These are phyloP conservation scores for Lodderomyces pseudojiufengensis DNA, from an alignment of 1,139 yeast species.

Conservation along the genomic window DNA sequence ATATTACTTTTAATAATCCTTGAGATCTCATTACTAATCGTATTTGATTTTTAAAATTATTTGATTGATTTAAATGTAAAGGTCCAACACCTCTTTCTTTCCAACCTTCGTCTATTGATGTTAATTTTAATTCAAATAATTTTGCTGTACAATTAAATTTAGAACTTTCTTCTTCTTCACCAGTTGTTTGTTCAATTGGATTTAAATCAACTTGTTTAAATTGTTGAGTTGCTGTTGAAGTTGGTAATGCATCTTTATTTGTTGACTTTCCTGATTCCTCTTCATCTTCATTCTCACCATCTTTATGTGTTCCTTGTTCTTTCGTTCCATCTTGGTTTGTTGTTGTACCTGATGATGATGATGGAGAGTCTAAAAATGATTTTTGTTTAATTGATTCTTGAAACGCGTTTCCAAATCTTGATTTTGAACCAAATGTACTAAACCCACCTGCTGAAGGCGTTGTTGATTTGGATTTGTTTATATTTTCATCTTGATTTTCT, in stretches of 20 bases:
- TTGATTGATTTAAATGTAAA: slow-evolving; percentile 69
- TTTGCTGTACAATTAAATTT: slow-evolving; percentile 72
- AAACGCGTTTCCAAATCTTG: slow-evolving; percentile 59
- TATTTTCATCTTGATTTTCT: background rate
- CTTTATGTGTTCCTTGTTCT: slow-evolving; percentile 1
- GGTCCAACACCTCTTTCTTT: slow-evolving; percentile 92
- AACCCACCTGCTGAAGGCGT: slow-evolving; percentile 12
- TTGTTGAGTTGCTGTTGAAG: slow-evolving; percentile 23
- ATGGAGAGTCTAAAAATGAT: slow-evolving; percentile 47
- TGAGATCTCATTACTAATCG: slow-evolving; percentile 89
- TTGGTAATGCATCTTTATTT: slow-evolving; percentile 8
- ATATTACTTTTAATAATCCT: slow-evolving; percentile 76
- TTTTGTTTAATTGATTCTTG: slow-evolving; percentile 46
- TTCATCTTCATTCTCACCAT: slow-evolving; percentile 1
- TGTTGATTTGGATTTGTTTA: slow-evolving; percentile 1
- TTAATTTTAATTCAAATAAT: slow-evolving; percentile 69
- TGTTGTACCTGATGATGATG: no score
- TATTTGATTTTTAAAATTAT: slow-evolving; percentile 26
- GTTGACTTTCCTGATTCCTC: slow-evolving; percentile 7
- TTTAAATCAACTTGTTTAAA: slow-evolving; percentile 50
- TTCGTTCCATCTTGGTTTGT: slow-evolving; percentile 12
- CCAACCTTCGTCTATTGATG: slow-evolving; percentile 76
- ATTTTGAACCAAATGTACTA: slow-evolving; percentile 52
- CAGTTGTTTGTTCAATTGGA: slow-evolving; percentile 63
- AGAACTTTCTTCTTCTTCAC: slow-evolving; percentile 83